Conservation (phyloP, 2,329 filamentous ascomycete genomes). For the Calonectria hawksworthii region DNA sequence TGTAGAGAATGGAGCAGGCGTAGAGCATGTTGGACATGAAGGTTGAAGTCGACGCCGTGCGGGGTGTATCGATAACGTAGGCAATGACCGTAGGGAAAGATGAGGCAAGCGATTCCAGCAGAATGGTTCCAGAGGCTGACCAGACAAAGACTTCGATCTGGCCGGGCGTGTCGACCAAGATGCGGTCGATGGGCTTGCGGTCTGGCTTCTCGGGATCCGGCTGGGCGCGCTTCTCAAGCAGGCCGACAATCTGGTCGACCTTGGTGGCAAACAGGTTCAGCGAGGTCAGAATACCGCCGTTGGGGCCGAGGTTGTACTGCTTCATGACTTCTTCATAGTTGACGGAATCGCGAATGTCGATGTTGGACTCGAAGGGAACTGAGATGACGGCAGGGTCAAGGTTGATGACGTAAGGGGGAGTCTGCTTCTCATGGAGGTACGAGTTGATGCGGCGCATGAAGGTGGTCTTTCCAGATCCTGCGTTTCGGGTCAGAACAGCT, state of each 20-base stretch:
- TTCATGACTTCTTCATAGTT: constrained; percentile 99
- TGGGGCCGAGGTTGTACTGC: constrained; percentile 97
- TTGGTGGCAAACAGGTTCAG: constrained; percentile 98
- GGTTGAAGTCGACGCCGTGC: constrained; percentile 91
- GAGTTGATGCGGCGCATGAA: constrained; percentile 99
- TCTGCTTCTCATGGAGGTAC: constrained; percentile 84
- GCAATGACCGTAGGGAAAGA: constrained; percentile 97
- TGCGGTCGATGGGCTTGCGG: constrained; percentile 79
- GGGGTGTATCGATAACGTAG: constrained; percentile 96
- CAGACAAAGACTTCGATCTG: constrained; percentile 99
- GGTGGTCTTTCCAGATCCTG: constrained; percentile 97
- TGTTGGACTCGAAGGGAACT: constrained; percentile 96
- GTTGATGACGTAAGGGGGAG: constrained; percentile 95
- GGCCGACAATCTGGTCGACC: constrained; percentile 91
- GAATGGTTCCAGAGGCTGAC: constrained; percentile 94
- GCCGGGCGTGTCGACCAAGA: constrained; percentile 94
- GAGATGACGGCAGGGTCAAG: constrained; percentile 95
- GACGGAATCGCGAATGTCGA: constrained; percentile 98
- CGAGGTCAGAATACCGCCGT: constrained; percentile 95
- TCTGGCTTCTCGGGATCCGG: constrained; percentile 72
- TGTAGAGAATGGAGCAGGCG: constrained; percentile 98
- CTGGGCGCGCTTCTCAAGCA: constrained; percentile 89
- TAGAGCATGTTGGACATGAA: constrained; percentile 99
- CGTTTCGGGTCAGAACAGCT: not conserved
- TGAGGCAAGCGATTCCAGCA: constrained; percentile 92